Evolutionary conservation across 768 basidiomycete genomes (phyloP), one percentile per base, ranked within the genome.

Genomic region (Piloderma croceum): DNA sequence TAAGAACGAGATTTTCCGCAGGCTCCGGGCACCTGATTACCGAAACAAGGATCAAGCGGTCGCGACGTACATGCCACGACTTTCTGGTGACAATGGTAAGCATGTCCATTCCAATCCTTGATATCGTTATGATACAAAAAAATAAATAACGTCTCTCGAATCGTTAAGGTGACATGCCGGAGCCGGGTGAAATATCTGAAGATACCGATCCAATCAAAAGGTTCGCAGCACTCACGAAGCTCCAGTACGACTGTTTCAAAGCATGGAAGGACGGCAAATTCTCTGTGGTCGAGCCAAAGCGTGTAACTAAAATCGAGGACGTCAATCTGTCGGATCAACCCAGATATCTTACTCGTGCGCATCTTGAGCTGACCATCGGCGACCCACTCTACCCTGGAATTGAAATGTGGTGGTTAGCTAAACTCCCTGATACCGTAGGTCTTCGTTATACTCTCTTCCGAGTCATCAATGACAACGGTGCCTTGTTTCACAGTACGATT

Each of bases 11-110:
- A n/a, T n/a, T n/a, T n/a, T n/a, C n/a, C n/a, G n/a, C n/a, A n/a
- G n/a, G n/a, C n/a, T n/a, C n/a, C n/a, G n/a, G n/a, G n/a, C n/a
- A n/a, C n/a, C n/a, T n/a, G n/a, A n/a, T n/a, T n/a, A n/a, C n/a
- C n/a, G n/a, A n/a, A n/a, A n/a, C n/a, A n/a, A n/a, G n/a, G n/a
- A n/a, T n/a, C n/a, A n/a, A n/a, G n/a, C n/a, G n/a, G n/a, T n/a
- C n/a, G n/a, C n/a, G n/a, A n/a, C n/a, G n/a, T n/a, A n/a, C 38
- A 64, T 64, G 62, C 62, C 62, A 27, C 52, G 60, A 29, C 59
- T 63, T 12, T 59, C 58, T 3, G 62, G 62, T 2, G 54, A 61
- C 31, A 42, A 50, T n/a, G 53, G 57, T 52, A 38, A n/a, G n/a
- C n/a, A n/a, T n/a, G n/a, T n/a, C n/a, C n/a, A n/a, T n/a, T n/a